A percentile compares a stretch with the other conserved stretches of the same genome.
Conservation (phyloP, 2,329 filamentous ascomycete genomes). For the Calonectria multiphialidica region DNA sequence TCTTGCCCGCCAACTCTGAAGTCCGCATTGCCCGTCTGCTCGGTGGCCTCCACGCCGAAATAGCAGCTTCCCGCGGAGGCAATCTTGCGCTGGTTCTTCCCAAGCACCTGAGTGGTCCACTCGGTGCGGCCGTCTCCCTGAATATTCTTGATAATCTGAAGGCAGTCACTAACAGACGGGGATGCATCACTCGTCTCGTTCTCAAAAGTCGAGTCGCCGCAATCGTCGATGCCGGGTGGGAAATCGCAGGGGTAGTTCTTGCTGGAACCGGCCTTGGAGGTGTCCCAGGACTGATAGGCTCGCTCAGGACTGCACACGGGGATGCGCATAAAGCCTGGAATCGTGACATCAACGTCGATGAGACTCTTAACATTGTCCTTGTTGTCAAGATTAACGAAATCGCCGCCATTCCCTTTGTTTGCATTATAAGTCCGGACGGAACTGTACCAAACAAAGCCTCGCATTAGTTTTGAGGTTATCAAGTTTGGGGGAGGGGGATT, state of each 20-base stretch:
- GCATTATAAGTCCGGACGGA: not conserved
- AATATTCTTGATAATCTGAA: too few relatives aligned
- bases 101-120: not conserved
- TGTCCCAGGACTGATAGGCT: not conserved
- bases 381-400: not conserved
- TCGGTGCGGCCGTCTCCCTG: too few relatives aligned
- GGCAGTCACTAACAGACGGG: not conserved
- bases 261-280: not conserved
- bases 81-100: not conserved
- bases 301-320: not conserved
- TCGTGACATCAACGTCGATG: not conserved
- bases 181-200: not conserved
- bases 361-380: not conserved
- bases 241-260: not conserved
- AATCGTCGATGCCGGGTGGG: not conserved
- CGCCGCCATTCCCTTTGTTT: not conserved
- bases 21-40: not conserved
- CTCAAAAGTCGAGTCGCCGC: not conserved
- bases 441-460: not conserved
- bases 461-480: not conserved
- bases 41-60: not conserved
- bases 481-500: not conserved
- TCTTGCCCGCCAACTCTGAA: not conserved
- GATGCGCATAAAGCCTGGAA: not conserved
- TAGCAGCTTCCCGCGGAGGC: not conserved